Conservation (phyloP, 1,284 basidiomycete genomes). For the Tilletia caries region DNA sequence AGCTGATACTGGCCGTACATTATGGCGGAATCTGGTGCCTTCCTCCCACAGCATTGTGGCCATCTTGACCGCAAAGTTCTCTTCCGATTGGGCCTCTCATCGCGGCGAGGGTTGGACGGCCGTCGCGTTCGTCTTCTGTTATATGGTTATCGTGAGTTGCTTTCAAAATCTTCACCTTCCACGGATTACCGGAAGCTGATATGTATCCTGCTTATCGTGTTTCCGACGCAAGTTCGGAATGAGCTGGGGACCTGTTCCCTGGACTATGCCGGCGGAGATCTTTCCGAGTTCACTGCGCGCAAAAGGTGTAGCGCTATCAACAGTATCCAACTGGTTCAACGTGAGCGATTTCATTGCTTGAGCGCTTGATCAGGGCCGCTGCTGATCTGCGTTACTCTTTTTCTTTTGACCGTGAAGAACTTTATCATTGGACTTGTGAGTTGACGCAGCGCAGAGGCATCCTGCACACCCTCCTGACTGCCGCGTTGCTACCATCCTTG, state of each 20-base stretch:
- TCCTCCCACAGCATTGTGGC: slow-evolving; percentile 19
- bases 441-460: neutral
- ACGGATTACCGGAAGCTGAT: neutral
- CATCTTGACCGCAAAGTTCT: slow-evolving; percentile 17
- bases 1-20: neutral
- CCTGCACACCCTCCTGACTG: neutral
- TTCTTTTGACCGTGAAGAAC: neutral
- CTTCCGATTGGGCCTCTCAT: slow-evolving; percentile 21
- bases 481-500: slow-evolving; percentile 18
- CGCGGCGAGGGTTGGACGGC: slow-evolving; percentile 23
- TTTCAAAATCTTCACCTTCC: neutral
- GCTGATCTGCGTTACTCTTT: slow-evolving; percentile 3
- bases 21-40: too few species aligned
- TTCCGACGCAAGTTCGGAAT: slow-evolving; percentile 16
- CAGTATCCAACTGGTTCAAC: slow-evolving; percentile 43
- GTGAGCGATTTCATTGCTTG: neutral
- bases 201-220: too few species aligned
- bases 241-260: slow-evolving; percentile 18
- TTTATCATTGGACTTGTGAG: slow-evolving; percentile 60
- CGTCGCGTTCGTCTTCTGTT: slow-evolving; percentile 19
- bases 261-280: slow-evolving; percentile 49
- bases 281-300: slow-evolving; percentile 36
- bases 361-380: neutral
- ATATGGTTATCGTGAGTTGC: slow-evolving; percentile 17
- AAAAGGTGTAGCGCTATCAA: slow-evolving; percentile 48